phyloP scores from a whole-genome alignment of 305 asterid species.

The Fraxinus dipetala region DNA sequence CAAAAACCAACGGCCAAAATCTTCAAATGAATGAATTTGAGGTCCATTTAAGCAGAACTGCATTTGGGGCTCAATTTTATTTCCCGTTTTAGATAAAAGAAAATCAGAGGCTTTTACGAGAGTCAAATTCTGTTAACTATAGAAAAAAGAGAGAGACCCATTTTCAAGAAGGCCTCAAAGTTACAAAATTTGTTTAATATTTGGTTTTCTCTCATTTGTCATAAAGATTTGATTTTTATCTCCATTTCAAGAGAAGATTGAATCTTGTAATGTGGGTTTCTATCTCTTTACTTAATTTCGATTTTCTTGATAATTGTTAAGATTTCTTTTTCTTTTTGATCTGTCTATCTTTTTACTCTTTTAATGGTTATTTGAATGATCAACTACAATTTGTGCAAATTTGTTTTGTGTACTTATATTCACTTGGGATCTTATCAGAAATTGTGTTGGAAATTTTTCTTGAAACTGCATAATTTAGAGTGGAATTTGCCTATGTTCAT shows the following conservation, averaged over 20 bases:
- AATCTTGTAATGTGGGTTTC: neutral
- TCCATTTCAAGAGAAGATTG: neutral
- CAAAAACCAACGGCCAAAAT: neutral
- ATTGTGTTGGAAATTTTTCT: neutral
- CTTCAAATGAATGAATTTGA: neutral
- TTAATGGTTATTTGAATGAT: neutral
- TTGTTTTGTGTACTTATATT: neutral
- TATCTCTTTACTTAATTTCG: neutral
- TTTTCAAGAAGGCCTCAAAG: too few relatives aligned
- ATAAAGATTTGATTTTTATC: neutral
- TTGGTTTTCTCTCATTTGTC: neutral
- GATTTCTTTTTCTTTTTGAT: neutral
- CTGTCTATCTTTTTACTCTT: neutral
- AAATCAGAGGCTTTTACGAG: neutral
- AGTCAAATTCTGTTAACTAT: neutral
- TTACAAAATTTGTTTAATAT: neutral
- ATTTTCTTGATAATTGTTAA: neutral
- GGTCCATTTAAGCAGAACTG: neutral
- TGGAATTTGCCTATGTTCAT: neutral
- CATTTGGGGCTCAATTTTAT: constrained; percentile 2
- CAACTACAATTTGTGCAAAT: neutral
- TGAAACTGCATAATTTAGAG: neutral
- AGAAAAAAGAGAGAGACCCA: neutral
- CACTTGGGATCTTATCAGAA: neutral
- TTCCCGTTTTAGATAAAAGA: neutral